phyloP scores from a whole-genome alignment of 2,329 filamentous ascomycete species.

The Cadophora malorum region DNA sequence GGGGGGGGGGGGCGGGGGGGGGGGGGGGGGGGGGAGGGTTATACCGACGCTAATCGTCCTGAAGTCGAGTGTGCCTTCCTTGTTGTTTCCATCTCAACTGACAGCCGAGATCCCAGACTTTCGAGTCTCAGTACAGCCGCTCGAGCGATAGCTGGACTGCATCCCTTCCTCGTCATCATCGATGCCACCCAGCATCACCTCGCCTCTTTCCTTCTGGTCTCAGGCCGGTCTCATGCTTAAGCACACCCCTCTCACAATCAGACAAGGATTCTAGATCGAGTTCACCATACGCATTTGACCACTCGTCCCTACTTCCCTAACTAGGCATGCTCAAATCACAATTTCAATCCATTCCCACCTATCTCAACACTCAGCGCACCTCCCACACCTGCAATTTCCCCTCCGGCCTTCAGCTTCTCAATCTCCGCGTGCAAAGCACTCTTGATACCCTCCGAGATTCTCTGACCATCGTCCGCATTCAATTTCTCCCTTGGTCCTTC shows the following conservation, averaged over 20 bases:
- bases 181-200: background rate
- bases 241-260: background rate
- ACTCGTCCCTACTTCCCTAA: too few relatives aligned
- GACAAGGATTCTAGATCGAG: background rate
- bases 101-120: background rate
- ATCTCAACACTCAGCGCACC: constrained; percentile 10
- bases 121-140: background rate
- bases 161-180: background rate
- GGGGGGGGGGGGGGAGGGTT: too few relatives aligned
- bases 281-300: too few relatives aligned
- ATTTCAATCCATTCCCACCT: constrained; percentile 12
- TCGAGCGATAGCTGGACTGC: background rate
- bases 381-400: constrained; percentile 4
- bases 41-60: background rate
- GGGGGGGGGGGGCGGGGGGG: too few relatives aligned
- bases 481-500: constrained; percentile 31
- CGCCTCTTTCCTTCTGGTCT: background rate
- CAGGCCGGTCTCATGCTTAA: too few relatives aligned
- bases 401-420: constrained; percentile 8
- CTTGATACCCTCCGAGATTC: constrained; percentile 21
- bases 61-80: background rate
- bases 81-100: background rate
- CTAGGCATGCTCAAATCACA: background rate
- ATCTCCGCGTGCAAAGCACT: constrained; percentile 23
- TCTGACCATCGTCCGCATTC: constrained; percentile 28